Evolutionary conservation across 352 stramenopile species (phyloP), one percentile per base, ranked within the genome.

Genomic region (Phytophthora pluvialis): DNA sequence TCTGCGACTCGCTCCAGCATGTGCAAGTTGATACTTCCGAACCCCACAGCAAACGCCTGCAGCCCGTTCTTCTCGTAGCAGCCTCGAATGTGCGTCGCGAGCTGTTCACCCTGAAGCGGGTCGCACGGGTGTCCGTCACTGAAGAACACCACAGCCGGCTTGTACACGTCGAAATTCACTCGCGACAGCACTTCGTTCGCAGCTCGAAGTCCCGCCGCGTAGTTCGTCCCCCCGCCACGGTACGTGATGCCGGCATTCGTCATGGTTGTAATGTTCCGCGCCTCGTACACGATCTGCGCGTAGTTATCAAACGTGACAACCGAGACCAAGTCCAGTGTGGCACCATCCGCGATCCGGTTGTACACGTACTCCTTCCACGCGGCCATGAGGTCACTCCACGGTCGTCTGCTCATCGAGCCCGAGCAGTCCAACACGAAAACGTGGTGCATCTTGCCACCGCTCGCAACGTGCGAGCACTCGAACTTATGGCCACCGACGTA

Each of bases 401-500:
- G 81, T 12, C 28, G 51, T 1, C 87, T 83, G 3, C 21, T 47
- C 85, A 95, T 95, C 18, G 87, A 95, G 0, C 83, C 83, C 9
- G 87, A 94, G 39, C 68, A 75, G 49, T 95, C 87, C n/a, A 95
- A 43, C 40, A 95, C 82, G 33, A 95, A 91, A 3, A 95, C 70
- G 38, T 94, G 87, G 38, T 95, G 85, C 60, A 85, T 80, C 42
- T 86, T 78, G 10, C 70, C 77, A 12, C 73, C 75, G 18, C 60
- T 75, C 0, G 79, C 60, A 15, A 78, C 50, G 33, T 95, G 88
- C 42, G 80, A 85, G 58, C 87, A 93, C 36, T 85, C 72, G 53
- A 95, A 93, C 56, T 90, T 78, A 72, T 94, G 85, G 7, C 87
- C 80, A 12, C 66, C 50, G 0, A 90, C 76, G 35, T 89, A 88